phyloP scores from a whole-genome alignment of 2,329 filamentous ascomycete genomes.

The Talaromyces sp. region DNA sequence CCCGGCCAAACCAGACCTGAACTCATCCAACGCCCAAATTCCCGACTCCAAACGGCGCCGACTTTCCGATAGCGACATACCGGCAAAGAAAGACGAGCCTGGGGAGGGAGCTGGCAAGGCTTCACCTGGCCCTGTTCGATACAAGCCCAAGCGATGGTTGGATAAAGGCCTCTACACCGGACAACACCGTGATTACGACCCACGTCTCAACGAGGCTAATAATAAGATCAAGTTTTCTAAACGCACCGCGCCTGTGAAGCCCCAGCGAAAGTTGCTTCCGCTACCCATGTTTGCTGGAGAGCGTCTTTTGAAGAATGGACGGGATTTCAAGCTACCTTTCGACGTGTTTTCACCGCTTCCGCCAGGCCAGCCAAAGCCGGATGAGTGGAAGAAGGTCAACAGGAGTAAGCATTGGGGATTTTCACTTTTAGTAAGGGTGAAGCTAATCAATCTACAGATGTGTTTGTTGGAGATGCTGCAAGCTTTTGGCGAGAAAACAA shows the following conservation, averaged over 20 bases:
- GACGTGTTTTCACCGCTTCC: conserved; percentile 85
- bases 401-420: conserved; percentile 60
- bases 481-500: conserved; percentile 76
- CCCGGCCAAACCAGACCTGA: conserved; percentile 19
- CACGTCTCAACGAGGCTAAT: conserved; percentile 45
- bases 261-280: conserved; percentile 52
- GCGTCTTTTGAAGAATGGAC: conserved; percentile 62
- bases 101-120: conserved; percentile 17
- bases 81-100: conserved; percentile 17
- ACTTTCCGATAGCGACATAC: conserved; percentile 31
- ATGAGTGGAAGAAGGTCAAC: conserved; percentile 87
- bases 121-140: conserved; percentile 17
- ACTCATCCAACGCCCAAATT: conserved; percentile 11
- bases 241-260: conserved; percentile 19
- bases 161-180: conserved; percentile 81
- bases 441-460: conserved; percentile 51
- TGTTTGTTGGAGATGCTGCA: conserved; percentile 79
- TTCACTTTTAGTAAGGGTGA: background rate
- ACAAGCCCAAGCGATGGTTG: conserved; percentile 67
- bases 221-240: conserved; percentile 31
- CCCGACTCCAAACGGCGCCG: conserved; percentile 38
- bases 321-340: conserved; percentile 84
- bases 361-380: conserved; percentile 80
- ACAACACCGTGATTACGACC: conserved; percentile 52
- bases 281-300: conserved; percentile 74